These are phyloP conservation scores for Talaromyces trachyspermus DNA, from an alignment of 495 filamentous ascomycete genomes.

Conservation along the genomic window DNA sequence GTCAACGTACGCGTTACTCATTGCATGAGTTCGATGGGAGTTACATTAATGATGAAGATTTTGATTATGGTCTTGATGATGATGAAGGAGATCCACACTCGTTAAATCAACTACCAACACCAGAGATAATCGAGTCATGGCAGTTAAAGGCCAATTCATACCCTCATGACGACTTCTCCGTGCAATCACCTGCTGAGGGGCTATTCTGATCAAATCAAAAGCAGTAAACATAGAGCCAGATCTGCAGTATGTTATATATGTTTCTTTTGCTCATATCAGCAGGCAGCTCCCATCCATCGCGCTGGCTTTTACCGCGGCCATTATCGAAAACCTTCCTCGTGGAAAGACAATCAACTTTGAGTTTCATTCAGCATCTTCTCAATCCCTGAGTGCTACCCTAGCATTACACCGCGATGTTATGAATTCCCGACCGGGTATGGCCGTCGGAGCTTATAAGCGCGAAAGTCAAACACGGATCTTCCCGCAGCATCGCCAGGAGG, in stretches of 20 bases:
- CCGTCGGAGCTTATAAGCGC: not conserved
- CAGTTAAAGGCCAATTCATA: not conserved
- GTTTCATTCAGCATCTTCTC: not conserved
- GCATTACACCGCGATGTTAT: not conserved
- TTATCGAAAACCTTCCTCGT: not conserved
- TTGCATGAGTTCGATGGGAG: not conserved
- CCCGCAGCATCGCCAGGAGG: not conserved
- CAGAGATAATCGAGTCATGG: not conserved
- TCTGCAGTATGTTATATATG: slow-evolving; percentile 3
- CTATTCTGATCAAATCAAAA: not conserved
- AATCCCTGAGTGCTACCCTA: not conserved
- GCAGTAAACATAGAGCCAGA: not conserved
- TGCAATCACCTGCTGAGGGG: not conserved
- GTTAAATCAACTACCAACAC: not conserved
- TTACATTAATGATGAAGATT: not conserved
- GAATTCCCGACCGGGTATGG: not conserved
- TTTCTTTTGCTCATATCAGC: not conserved
- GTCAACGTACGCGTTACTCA: not conserved
- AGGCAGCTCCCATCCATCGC: not conserved
- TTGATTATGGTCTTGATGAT: slow-evolving; percentile 2
- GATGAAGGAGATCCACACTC: not conserved
- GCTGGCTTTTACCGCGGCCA: not conserved
- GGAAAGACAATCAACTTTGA: slow-evolving; percentile 2
- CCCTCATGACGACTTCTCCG: not conserved
- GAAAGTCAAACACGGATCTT: not conserved